Base-by-base conservation (phyloP, 2,329 filamentous ascomycete genomes). In the Beauveria caledonica region DNA sequence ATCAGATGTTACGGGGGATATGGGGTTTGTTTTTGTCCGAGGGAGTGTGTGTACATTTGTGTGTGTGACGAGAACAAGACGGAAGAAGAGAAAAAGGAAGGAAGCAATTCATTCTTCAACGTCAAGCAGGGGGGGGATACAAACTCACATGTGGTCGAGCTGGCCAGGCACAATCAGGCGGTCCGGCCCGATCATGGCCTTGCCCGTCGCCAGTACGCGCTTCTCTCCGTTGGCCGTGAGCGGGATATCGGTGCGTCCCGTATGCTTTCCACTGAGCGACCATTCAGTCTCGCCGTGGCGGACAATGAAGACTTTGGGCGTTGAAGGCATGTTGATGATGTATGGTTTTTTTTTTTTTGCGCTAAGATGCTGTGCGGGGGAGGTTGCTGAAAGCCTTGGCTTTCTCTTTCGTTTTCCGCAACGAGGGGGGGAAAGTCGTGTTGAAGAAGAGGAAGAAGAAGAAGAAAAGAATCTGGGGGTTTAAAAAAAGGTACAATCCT, bases 221-320 rank as follows among this genome's bases (percentile, higher is more conserved):
- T 85, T 89, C 78, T 92, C 89, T 57, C 93, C 93, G 70, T 90
- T 88, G 55, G 80, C 76, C 1, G 92, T 97, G 42, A 97, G 79
- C 1, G 91, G 87, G 4, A 97, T 89, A 69, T 97, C 92, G n/a
- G 89, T 89, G 29, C 78, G 81, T 56, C 92, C 89, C 0, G 93
- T 97, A 75, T 97, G 90, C 57, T 86, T 82, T 60, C 91, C 92
- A 66, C 88, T 88, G 52, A 96, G 84, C 5, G 90, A 95, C 92
- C 92, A 97, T 78, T 96, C 91, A 4, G 92, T 97, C 77, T 97
- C 91, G 75, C 92, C 93, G 71, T 97, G 92, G 67, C 92, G 90
- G 71, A 92, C 77, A 66, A 94, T 84, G 77, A 93, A 93, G 71
- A 90, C 86, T 58, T 89, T 83, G 2, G 90, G 89, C 2, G 86